Base-by-base conservation (phyloP, 306 rosid species). In the Trifolium subterraneum region DNA sequence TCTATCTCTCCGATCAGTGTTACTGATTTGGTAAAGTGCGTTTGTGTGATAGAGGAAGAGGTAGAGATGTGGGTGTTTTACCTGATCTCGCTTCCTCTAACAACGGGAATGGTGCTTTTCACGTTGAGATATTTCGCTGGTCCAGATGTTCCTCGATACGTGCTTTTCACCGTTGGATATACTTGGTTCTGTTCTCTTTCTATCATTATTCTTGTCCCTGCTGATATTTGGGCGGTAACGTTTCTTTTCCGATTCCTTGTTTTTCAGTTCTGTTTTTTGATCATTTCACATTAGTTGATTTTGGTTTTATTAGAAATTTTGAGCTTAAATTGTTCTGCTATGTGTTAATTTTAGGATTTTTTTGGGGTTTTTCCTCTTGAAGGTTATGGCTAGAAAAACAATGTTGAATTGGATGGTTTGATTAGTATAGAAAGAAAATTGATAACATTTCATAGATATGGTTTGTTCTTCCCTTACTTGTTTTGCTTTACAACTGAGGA, bases 111-210 rank as follows among this genome's bases (percentile, higher is more conserved):
- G 96, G 97, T 94, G 39, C 73, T 90, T 19, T 73, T 84, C 74
- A 91, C 98, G 11, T 88, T 94, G 58, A 72, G 82, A 75, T 93
- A 91, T 87, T 93, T 93, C 73, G 91, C 97, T 18, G 96, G 91
- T 35, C 97, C 96, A 0, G 76, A 86, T 58, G 92, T 91, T 33
- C 98, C 93, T 83, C 94, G 94, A 67, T 94, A 88, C 56, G 98
- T 94, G 16, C 82, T 86, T 15, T 80, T 94, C 80, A 91, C 96
- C 60, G 98, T 94, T 54, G 98, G 96, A 70, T 94, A 94, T 72
- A 85, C 98, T 63, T 91, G 97, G 94, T 94, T 94, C 74, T 91
- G 93, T 64, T 94, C 98, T 6, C 86, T 91, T 79, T 89, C 98
- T 82, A 79, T 91, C 72, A 91, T 94, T 82, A 87, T 89, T 71